phyloP scores from a whole-genome alignment of 805 yeast genomes.

The Kazachstania africana region DNA sequence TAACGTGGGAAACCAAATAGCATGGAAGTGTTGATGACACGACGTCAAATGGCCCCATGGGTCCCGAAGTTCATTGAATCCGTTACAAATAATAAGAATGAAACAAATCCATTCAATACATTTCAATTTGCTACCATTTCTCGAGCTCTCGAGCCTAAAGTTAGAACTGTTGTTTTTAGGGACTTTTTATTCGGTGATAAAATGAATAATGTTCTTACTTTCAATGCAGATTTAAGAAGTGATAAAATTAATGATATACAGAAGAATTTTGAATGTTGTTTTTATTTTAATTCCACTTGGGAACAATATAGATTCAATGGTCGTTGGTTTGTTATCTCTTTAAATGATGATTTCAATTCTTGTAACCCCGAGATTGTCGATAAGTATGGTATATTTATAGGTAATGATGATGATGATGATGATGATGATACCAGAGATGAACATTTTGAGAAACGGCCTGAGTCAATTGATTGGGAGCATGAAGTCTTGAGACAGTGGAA shows the following conservation, averaged over 20 bases:
- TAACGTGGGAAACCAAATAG: no score
- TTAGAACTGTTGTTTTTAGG: slow-evolving; percentile 58
- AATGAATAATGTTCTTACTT: slow-evolving; percentile 52
- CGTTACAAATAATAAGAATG: slow-evolving; percentile 31
- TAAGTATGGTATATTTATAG: slow-evolving; percentile 3
- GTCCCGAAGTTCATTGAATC: slow-evolving; percentile 52
- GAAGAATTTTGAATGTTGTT: slow-evolving; percentile 58
- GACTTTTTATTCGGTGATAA: slow-evolving; percentile 67
- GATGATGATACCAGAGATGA: slow-evolving; percentile 1
- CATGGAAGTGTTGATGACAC: no score
- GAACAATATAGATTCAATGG: slow-evolving; percentile 72
- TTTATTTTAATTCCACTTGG: slow-evolving; percentile 49
- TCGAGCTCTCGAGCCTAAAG: slow-evolving; percentile 44
- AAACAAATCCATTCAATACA: slow-evolving; percentile 38
- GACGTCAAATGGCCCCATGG: slow-evolving; percentile 60
- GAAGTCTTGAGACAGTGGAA: slow-evolving; percentile 60
- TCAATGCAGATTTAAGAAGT: slow-evolving; percentile 64
- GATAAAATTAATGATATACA: slow-evolving; percentile 43
- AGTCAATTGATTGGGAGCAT: slow-evolving; percentile 34
- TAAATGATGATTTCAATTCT: slow-evolving; percentile 5
- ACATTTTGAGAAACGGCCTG: neutral
- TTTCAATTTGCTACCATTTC: slow-evolving; percentile 59
- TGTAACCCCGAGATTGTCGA: neutral
- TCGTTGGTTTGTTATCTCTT: slow-evolving; percentile 36
- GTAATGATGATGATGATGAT: slow-evolving; percentile 2